A percentile compares a stretch with the other conserved stretches of the same genome.
These are phyloP conservation scores for Seiridium cupressi DNA, from an alignment of 2,329 filamentous ascomycete genomes.

Conservation along the genomic window DNA sequence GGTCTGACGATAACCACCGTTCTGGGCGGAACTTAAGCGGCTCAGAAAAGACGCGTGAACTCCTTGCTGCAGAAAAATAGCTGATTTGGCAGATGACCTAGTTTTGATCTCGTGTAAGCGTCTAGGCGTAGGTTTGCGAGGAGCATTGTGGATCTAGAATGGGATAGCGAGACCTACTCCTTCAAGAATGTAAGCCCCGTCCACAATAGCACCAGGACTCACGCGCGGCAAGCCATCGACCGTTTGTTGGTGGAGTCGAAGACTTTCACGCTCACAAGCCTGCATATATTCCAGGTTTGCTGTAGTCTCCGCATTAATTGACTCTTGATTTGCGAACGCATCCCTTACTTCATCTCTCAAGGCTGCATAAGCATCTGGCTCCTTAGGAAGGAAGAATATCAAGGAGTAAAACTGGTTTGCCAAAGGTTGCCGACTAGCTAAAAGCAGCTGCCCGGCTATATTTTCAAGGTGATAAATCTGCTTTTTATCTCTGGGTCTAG, in stretches of 20 bases:
- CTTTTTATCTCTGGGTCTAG: slow-evolving; percentile 4
- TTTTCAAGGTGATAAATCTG: slow-evolving; percentile 11
- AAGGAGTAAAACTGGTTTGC: slow-evolving; percentile 11
- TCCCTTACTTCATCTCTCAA: slow-evolving; percentile 29
- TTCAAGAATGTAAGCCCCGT: slow-evolving; percentile 19
- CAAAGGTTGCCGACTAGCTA: slow-evolving; percentile 16
- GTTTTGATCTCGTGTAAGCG: background rate
- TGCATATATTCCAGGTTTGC: slow-evolving; percentile 28
- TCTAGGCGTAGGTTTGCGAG: background rate
- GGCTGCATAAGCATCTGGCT: slow-evolving; percentile 19
- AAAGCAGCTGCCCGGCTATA: slow-evolving; percentile 12
- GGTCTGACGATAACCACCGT: slow-evolving; percentile 9
- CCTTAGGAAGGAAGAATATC: slow-evolving; percentile 18
- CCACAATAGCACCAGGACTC: slow-evolving; percentile 19
- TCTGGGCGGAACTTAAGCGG: slow-evolving; percentile 12
- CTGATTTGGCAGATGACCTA: slow-evolving; percentile 1
- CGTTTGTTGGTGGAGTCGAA: slow-evolving; percentile 29
- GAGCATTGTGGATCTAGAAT: slow-evolving; percentile 1
- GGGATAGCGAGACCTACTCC: slow-evolving; percentile 14
- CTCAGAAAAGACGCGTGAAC: slow-evolving; percentile 7
- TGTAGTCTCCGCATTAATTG: slow-evolving; percentile 22
- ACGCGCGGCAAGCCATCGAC: slow-evolving; percentile 16
- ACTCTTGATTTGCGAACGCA: slow-evolving; percentile 23
- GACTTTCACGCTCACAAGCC: slow-evolving; percentile 31
- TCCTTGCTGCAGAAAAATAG: slow-evolving; percentile 3